Conservation (phyloP, 345 rosid genomes). For the Lepidium sativum region DNA sequence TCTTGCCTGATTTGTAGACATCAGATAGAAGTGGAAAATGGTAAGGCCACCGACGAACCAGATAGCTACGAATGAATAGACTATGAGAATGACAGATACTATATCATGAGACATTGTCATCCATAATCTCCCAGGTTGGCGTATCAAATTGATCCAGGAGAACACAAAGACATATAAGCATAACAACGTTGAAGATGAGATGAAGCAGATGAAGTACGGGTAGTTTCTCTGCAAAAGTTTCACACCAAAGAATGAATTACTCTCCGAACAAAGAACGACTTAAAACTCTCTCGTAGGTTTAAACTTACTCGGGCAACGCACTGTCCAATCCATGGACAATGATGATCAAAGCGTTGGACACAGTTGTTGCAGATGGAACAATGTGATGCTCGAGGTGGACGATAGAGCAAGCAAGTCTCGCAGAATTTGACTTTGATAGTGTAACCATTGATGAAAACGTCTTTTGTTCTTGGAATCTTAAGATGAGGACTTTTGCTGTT, state of each 20-base stretch:
- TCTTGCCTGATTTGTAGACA: conserved; percentile 82
- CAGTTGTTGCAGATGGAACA: conserved; percentile 95
- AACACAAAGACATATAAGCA: conserved; percentile 77
- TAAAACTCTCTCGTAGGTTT: neutral
- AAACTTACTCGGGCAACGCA: conserved; percentile 77
- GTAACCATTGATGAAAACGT: conserved; percentile 59
- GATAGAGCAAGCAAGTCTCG: conserved; percentile 78
- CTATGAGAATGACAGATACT: conserved; percentile 65
- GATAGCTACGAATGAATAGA: conserved; percentile 52
- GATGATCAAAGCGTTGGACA: conserved; percentile 89
- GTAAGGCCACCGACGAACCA: conserved; percentile 98
- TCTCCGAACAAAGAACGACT: neutral
- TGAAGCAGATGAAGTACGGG: conserved; percentile 84
- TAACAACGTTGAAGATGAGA: conserved; percentile 55
- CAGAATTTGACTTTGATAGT: conserved; percentile 74
- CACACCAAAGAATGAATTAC: neutral
- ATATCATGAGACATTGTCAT: conserved; percentile 68
- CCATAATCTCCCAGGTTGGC: conserved; percentile 53
- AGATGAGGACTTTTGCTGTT: conserved; percentile 44
- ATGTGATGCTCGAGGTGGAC: conserved; percentile 96
- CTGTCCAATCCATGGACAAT: conserved; percentile 99
- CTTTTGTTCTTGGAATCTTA: conserved; percentile 52
- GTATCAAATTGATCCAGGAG: conserved; percentile 73
- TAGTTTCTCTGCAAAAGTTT: conserved; percentile 72
- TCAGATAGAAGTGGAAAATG: conserved; percentile 71